A percentile compares a stretch with the other conserved stretches of the same genome.
phyloP scores from a whole-genome alignment of 345 rosid genomes.

The Hirschfeldia incana region DNA sequence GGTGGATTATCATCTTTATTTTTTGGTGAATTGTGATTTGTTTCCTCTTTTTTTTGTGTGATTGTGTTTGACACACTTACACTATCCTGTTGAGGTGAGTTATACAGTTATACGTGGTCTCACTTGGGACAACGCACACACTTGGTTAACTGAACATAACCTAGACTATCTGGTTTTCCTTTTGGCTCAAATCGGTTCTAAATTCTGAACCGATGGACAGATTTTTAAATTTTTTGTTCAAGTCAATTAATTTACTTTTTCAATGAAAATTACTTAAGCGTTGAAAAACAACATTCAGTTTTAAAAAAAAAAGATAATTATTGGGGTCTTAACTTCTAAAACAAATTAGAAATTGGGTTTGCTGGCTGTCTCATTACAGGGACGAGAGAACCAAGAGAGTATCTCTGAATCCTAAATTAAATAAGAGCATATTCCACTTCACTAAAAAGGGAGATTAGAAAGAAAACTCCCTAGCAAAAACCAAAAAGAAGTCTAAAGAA shows the following conservation, averaged over 20 bases:
- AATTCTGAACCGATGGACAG: no score
- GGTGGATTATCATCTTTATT: conserved; percentile 44
- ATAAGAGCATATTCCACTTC: conserved; percentile 15
- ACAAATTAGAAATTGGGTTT: no score
- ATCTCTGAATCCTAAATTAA: conserved; percentile 13
- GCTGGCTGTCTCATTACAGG: no score
- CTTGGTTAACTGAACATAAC: not conserved
- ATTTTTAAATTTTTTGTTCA: no score
- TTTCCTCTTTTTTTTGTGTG: conserved; percentile 3
- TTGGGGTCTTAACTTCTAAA: no score
- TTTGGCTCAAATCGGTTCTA: no score
- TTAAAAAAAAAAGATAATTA: no score
- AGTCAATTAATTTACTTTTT: no score
- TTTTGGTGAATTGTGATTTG: conserved; percentile 6
- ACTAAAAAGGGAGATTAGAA: conserved; percentile 1
- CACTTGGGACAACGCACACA: not conserved
- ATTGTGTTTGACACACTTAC: conserved; percentile 32
- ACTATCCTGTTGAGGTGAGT: conserved; percentile 26
- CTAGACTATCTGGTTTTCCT: no score
- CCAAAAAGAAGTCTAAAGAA: not conserved
- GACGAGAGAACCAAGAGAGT: conserved; percentile 4
- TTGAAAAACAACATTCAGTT: no score
- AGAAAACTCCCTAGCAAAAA: not conserved
- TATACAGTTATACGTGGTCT: conserved; percentile 14
- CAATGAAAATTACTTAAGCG: no score